Evolutionary conservation across 2,329 filamentous ascomycete genomes (phyloP).

Genomic region (Aureobasidium sp.): DNA sequence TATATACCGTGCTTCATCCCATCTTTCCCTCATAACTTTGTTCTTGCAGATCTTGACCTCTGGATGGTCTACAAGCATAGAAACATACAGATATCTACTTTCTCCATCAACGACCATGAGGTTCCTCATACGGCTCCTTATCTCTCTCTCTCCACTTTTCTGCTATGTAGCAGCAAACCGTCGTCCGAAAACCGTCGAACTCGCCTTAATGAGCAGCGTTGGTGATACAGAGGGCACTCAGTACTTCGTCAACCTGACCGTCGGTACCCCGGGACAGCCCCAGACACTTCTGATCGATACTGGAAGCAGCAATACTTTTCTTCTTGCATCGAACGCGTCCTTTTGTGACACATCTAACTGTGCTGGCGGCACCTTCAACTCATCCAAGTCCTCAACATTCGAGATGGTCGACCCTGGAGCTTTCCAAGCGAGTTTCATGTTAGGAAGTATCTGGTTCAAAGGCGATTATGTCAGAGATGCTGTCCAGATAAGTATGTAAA

Average conservation of each 20-base stretch:
- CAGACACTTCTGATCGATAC: constrained; percentile 30
- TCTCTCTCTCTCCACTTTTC: neutral
- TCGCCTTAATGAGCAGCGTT: neutral
- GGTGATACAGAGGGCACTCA: neutral
- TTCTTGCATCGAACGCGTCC: constrained; percentile 23
- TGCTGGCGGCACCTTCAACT: constrained; percentile 26
- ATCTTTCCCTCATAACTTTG: neutral
- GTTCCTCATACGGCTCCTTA: neutral
- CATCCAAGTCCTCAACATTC: constrained; percentile 23
- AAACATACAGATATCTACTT: neutral
- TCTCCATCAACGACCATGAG: neutral
- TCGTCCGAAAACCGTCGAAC: neutral
- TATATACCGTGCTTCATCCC: neutral
- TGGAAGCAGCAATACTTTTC: constrained; percentile 28
- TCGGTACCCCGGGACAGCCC: constrained; percentile 29
- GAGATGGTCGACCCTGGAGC: constrained; percentile 20
- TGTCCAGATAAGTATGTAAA: neutral
- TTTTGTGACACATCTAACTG: constrained; percentile 22
- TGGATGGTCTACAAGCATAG: neutral
- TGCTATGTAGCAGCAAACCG: neutral
- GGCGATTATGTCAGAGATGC: neutral
- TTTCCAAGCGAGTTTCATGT: neutral
- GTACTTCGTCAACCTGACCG: constrained; percentile 20
- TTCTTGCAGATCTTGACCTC: neutral
- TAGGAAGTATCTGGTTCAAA: neutral